Evolutionary conservation across 2,329 filamentous ascomycete genomes (phyloP).

Genomic region (Neonectria punicea): DNA sequence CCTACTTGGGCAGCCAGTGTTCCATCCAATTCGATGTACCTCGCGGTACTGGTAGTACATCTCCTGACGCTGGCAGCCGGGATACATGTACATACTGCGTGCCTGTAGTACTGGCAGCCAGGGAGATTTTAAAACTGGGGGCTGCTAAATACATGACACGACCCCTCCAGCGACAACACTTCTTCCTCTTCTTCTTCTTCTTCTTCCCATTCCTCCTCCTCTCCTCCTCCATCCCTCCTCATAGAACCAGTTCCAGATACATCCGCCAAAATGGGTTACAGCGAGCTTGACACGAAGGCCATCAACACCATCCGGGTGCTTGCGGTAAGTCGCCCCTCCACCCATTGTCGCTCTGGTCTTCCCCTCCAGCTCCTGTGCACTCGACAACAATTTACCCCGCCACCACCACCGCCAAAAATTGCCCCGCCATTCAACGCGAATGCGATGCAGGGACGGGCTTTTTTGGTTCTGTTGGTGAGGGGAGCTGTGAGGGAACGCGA

Average conservation of each 20-base stretch:
- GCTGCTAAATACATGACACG: conserved; percentile 47
- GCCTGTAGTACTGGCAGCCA: conserved; percentile 4
- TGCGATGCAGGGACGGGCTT: conserved; percentile 20
- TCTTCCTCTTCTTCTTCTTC: conserved; percentile 38
- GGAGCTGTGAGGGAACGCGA: neutral
- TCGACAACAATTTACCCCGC: conserved; percentile 50
- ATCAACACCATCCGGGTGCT: conserved; percentile 98
- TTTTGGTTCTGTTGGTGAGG: conserved; percentile 25
- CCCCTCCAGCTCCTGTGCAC: conserved; percentile 47
- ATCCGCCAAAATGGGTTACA: conserved; percentile 81
- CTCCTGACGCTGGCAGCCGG: neutral
- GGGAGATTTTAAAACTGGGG: conserved; percentile 42
- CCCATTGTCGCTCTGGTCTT: conserved; percentile 30
- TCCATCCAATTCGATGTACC: neutral
- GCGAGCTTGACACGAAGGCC: conserved; percentile 86
- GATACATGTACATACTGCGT: too few species aligned
- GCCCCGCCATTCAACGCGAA: conserved; percentile 40
- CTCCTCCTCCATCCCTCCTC: conserved; percentile 32
- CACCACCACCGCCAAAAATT: conserved; percentile 35
- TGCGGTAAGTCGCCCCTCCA: conserved; percentile 75
- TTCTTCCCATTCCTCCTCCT: conserved; percentile 40
- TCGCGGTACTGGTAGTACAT: neutral
- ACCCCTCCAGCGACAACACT: conserved; percentile 46
- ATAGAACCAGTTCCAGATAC: conserved; percentile 40
- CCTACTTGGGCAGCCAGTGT: too few species aligned